phyloP scores from a whole-genome alignment of 345 rosid genomes.

The Balakata baccata region DNA sequence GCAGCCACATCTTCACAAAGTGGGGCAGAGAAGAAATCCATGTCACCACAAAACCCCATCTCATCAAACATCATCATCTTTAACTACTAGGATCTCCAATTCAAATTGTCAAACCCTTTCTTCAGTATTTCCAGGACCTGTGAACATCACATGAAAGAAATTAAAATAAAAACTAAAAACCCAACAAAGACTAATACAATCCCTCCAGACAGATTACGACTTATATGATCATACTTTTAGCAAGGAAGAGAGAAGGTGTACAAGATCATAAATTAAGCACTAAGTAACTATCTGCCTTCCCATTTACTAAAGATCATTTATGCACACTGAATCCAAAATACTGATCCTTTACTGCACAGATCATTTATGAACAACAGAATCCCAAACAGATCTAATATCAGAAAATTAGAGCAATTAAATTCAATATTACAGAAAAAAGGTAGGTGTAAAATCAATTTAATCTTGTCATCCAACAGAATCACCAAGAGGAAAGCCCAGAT shows the following conservation, averaged over 20 bases:
- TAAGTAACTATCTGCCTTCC: background rate
- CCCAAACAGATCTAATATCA: background rate
- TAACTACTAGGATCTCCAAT: conserved; percentile 1
- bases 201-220: background rate
- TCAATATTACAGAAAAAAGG: background rate
- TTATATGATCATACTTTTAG: background rate
- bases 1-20: conserved; percentile 39
- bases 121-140: conserved; percentile 1
- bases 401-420: background rate
- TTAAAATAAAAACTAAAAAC: background rate
- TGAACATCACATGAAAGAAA: background rate
- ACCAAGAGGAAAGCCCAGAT: conserved; percentile 9
- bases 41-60: conserved; percentile 72
- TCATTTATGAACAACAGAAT: background rate
- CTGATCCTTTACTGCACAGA: background rate
- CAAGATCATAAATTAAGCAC: background rate
- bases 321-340: no score
- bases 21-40: conserved; percentile 61
- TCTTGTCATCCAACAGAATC: background rate
- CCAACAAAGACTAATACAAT: background rate
- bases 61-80: conserved; percentile 68
- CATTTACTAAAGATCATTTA: background rate
- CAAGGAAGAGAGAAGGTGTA: background rate
- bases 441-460: background rate
- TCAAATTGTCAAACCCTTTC: background rate